Percentiles rank a stretch among this genome's conserved stretches.
These are phyloP conservation scores for Trametes polyzona DNA, from an alignment of 1,284 basidiomycete genomes.

Conservation along the genomic window DNA sequence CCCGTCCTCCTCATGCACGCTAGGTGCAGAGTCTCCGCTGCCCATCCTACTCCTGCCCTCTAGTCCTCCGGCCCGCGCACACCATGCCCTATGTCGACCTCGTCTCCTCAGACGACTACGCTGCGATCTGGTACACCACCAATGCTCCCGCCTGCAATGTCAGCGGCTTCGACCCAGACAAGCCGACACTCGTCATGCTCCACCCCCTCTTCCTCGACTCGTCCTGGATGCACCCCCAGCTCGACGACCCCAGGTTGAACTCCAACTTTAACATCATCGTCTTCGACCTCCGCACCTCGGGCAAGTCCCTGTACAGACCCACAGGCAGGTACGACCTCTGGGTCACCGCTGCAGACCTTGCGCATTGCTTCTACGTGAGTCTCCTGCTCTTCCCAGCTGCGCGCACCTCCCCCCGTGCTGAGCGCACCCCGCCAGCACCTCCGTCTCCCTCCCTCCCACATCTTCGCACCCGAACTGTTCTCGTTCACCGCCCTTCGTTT, in stretches of 20 bases:
- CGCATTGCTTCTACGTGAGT: conserved; percentile 62
- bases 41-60: conserved; percentile 7
- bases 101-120: conserved; percentile 63
- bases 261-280: conserved; percentile 67
- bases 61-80: background rate
- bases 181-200: conserved; percentile 66
- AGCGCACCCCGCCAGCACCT: conserved; percentile 48
- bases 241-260: conserved; percentile 65
- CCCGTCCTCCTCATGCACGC: conserved; percentile 16
- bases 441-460: conserved; percentile 65
- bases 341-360: conserved; percentile 77
- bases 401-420: background rate
- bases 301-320: conserved; percentile 58
- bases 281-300: conserved; percentile 72
- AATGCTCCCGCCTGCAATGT: conserved; percentile 61
- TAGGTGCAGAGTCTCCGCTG: conserved; percentile 2
- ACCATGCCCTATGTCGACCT: conserved; percentile 75
- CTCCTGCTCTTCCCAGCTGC: background rate
- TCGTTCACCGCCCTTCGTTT: conserved; percentile 54
- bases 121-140: conserved; percentile 71
- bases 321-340: conserved; percentile 67
- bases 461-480: conserved; percentile 61
- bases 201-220: conserved; percentile 72
- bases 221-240: conserved; percentile 67
- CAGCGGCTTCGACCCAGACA: conserved; percentile 64